Evolutionary conservation across 75 land plant species (phyloP).

Genomic region (Cryptomeria japonica): DNA sequence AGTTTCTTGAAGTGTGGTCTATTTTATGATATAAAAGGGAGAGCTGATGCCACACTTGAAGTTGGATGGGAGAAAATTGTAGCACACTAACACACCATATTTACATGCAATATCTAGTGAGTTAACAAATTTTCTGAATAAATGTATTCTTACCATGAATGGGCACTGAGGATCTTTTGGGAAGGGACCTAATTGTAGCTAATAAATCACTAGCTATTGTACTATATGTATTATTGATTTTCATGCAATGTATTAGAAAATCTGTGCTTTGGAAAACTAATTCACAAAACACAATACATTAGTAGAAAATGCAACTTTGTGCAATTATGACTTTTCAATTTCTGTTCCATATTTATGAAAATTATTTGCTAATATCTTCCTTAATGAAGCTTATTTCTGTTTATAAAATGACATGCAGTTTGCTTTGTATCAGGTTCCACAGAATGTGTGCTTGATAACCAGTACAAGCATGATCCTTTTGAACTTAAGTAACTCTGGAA

Average conservation of each 20-base stretch:
- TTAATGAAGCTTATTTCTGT: neutral
- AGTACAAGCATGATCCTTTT: neutral
- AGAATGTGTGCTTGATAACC: neutral
- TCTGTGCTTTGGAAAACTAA: neutral
- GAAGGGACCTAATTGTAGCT: neutral
- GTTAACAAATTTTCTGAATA: neutral
- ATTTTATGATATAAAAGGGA: neutral
- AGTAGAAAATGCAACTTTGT: neutral
- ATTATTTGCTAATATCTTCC: neutral
- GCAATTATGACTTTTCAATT: neutral
- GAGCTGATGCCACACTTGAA: neutral
- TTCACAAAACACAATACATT: neutral
- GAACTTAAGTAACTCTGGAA: neutral
- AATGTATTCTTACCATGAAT: neutral
- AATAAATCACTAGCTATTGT: neutral
- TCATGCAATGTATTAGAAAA: neutral
- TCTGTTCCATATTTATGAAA: neutral
- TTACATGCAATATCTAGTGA: neutral
- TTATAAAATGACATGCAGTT: neutral
- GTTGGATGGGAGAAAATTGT: neutral
- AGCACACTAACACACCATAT: neutral
- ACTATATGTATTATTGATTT: neutral
- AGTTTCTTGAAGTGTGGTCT: neutral
- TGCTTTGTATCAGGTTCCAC: conserved; percentile 6
- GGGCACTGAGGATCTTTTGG: neutral